Evolutionary conservation across 306 rosid species (phyloP), one percentile per base, ranked within the genome.

Genomic region (Crotalaria pallida): DNA sequence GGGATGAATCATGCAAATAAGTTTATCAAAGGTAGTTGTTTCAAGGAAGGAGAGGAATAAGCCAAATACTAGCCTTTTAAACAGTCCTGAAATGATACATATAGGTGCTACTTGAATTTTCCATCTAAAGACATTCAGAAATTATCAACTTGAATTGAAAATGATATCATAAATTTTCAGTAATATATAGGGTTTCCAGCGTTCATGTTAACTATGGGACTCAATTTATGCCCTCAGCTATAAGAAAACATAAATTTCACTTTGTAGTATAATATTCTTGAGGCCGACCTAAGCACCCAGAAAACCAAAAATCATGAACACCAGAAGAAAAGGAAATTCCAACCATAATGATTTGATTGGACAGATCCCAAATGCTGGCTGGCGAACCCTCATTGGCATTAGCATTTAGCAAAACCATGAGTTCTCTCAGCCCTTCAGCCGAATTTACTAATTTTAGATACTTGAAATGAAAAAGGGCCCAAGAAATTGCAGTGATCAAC

Each of bases 401-500:
- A 16, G 69, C 77, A 62, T 63, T 70, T 40, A 12, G 65, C 65
- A 73, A 69, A 57, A 69, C 78, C 76, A 69, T 18, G 75, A 70
- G 72, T 78, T 64, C 18, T 64, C 18, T 57, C 59, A 53, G 58
- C 80, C 80, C 43, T 65, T 64, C 2, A 21, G 58, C 13, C 29
- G 22, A 63, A 43, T 44, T 51, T 26, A 45, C 11, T 58, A 3
- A 58, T 49, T 49, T 17, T 57, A 64, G 59, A 67, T 27, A 57
- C 71, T 33, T 53, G 57, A 68, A 59, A 67, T 58, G 65, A 52
- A 66, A 38, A 56, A n/a, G 44, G 62, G 73, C 75, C 75, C 65
- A 23, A 5, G 72, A 75, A 81, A 71, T 62, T 33, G 51, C 67
- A 83, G 62, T 40, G 71, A 79, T 68, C 55, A 72, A 77, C 50